A percentile compares a stretch with the other conserved stretches of the same genome.
phyloP scores from a whole-genome alignment of 345 rosid species.

The Sisymbrium altissimum region DNA sequence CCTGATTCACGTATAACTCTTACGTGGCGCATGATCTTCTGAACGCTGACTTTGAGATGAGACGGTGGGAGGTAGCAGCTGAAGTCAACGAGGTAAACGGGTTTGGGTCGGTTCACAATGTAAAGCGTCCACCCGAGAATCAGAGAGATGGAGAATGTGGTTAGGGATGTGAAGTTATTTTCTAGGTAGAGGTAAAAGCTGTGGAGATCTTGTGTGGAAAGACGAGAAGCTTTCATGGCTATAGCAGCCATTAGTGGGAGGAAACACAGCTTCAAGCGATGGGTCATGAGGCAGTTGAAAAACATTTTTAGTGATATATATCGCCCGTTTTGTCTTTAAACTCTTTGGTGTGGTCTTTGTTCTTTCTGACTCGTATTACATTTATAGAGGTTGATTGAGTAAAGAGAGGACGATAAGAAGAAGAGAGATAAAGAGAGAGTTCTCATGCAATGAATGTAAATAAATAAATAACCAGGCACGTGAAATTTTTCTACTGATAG shows the following conservation, averaged over 20 bases:
- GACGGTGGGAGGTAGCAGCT: conserved; percentile 34
- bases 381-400: conserved; percentile 28
- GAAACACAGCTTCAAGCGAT: conserved; percentile 19
- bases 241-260: conserved; percentile 2
- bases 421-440: neutral
- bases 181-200: conserved; percentile 22
- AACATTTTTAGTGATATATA: neutral
- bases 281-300: neutral
- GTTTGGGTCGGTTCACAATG: conserved; percentile 20
- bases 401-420: neutral
- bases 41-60: conserved; percentile 25
- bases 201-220: conserved; percentile 29
- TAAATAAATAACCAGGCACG: neutral
- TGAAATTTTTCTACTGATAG: neutral
- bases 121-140: conserved; percentile 6
- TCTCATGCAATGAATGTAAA: conserved; percentile 2
- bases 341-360: conserved; percentile 8
- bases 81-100: conserved; percentile 32
- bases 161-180: conserved; percentile 18
- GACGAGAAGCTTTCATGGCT: conserved; percentile 11
- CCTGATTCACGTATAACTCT: conserved; percentile 22
- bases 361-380: conserved; percentile 13
- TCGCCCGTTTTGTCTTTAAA: neutral
- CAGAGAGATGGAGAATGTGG: conserved; percentile 8
- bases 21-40: conserved; percentile 27